Conservation (phyloP, 2,329 filamentous ascomycete genomes). For the Ascochyta fabae region DNA sequence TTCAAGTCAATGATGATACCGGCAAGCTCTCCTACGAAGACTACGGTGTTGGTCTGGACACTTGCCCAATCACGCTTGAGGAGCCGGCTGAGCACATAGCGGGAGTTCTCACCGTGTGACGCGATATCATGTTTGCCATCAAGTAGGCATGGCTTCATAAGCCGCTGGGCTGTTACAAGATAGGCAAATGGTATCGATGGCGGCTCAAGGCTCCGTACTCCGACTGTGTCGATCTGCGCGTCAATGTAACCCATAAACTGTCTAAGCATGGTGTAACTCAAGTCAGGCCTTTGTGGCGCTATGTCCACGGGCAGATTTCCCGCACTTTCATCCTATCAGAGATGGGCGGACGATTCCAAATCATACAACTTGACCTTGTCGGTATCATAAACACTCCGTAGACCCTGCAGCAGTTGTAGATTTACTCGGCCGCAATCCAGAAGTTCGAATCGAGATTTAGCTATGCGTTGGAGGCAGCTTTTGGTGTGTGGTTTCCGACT, state of each 20-base stretch:
- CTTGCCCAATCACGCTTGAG: slow-evolving; percentile 16
- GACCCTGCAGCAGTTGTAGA: background rate
- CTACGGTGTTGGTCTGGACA: slow-evolving; percentile 24
- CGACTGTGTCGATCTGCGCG: background rate
- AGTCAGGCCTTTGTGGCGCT: background rate
- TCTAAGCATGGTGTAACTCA: background rate
- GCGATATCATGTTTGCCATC: background rate
- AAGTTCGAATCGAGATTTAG: background rate
- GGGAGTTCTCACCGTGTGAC: slow-evolving; percentile 6
- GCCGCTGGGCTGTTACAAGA: too few species aligned
- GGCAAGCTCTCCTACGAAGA: slow-evolving; percentile 23
- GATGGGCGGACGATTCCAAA: background rate
- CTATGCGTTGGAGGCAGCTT: too few species aligned
- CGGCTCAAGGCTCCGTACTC: background rate
- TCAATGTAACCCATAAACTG: slow-evolving; percentile 1
- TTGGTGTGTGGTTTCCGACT: too few species aligned
- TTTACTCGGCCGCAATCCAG: background rate
- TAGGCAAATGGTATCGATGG: background rate
- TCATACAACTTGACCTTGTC: background rate
- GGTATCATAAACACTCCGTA: too few species aligned
- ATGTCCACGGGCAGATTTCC: background rate
- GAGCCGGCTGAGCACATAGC: slow-evolving; percentile 22
- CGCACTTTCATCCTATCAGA: background rate
- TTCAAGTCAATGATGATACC: slow-evolving; percentile 20
- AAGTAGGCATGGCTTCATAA: too few species aligned